Conservation (phyloP, 371 early-diverging fungal genomes). For the Saksenaea vasiformis region DNA sequence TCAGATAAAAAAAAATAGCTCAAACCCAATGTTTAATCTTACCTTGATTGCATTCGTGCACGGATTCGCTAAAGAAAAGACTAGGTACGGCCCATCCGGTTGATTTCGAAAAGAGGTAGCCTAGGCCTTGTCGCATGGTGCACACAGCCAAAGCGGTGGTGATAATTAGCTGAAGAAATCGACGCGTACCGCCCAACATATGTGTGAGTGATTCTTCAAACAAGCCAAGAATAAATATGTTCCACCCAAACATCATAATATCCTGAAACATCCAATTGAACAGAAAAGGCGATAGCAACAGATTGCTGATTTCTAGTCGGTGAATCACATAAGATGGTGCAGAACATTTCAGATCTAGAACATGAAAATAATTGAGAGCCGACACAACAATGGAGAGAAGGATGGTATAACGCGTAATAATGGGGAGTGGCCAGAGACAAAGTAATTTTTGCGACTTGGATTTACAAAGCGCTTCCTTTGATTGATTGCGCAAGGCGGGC, state of each 20-base stretch:
- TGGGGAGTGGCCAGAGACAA: conserved; percentile 54
- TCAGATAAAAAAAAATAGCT: conserved; percentile 8
- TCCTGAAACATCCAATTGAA: conserved; percentile 37
- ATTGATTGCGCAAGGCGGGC: background rate
- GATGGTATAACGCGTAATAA: conserved; percentile 50
- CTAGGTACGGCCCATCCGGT: conserved; percentile 60
- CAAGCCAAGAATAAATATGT: conserved; percentile 49
- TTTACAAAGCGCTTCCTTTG: conserved; percentile 7
- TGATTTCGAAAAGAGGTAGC: conserved; percentile 57
- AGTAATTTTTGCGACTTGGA: conserved; percentile 46
- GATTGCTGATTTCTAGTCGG: conserved; percentile 35
- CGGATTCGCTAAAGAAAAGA: conserved; percentile 60
- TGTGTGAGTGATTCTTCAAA: conserved; percentile 54
- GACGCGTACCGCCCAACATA: conserved; percentile 48
- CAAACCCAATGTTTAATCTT: conserved; percentile 15
- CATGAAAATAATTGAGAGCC: conserved; percentile 22
- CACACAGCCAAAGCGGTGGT: conserved; percentile 30
- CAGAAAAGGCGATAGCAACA: conserved; percentile 49
- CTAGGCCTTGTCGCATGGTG: conserved; percentile 42
- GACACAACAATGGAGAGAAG: conserved; percentile 39
- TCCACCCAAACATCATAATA: conserved; percentile 41
- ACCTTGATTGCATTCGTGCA: conserved; percentile 68
- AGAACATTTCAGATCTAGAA: conserved; percentile 39
- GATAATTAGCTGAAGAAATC: conserved; percentile 36
- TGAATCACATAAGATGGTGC: conserved; percentile 53